Evolutionary conservation across 1,139 yeast species (phyloP), one percentile per base, ranked within the genome.

Genomic region (Pichia sp.): DNA sequence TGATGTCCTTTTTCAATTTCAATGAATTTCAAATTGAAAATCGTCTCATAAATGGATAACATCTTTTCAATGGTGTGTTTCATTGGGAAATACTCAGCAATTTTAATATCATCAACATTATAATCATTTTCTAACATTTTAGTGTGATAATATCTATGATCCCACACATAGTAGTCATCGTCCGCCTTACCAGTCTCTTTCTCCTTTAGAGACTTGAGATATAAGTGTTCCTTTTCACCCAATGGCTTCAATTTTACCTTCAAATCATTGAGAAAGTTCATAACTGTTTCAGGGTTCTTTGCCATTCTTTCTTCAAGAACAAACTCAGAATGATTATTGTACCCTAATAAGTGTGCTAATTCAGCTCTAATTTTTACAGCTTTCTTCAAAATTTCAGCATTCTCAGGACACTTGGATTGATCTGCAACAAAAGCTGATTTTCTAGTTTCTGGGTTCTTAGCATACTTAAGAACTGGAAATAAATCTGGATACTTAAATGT

Each of bases 401-500:
- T 85, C 49, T 67, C 70, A 15, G 79, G 70, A 40, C 72, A 76
- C 54, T 82, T 78, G 56, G 76, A 73, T 58, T 79, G 84, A 58
- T 79, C 80, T 12, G 81, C 88, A 35, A 73, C 54, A 52, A 68
- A 79, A 1, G 86, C 85, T 18, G 59, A 55, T 57, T 76, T 79
- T 60, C 95, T 72, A 2, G 93, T 82, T 14, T 71, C 72, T 32
- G 77, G 72, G 47, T 64, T 64, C 43, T 70, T 67, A 35, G 93
- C 89, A 58, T 77, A 74, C 58, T 81, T 80, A 59, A 83, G 63
- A n/a, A 80, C 79, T 0, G 94, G 94, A 50, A 79, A 65, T 40
- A 81, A 63, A 55, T 84, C 94, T 4, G 95, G 91, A 54, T 83
- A 82, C 59, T 84, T 83, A 66, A 74, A 84, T 4, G 93, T 80